Conservation (phyloP, 2,329 filamentous ascomycete genomes). For the Didymella lethalis region DNA sequence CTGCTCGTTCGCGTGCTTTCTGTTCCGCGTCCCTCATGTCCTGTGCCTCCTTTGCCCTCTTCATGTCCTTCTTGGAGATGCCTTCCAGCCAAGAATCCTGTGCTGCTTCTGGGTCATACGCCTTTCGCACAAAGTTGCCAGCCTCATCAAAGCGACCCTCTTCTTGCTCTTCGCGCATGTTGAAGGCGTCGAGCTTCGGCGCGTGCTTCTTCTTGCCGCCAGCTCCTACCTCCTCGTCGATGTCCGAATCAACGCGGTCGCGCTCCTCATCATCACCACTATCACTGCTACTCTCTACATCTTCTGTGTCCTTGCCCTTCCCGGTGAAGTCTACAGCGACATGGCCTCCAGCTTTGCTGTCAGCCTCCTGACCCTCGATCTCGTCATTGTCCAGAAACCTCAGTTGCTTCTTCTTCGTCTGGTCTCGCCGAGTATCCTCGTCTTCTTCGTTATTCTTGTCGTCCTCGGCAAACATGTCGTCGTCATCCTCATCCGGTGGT, state of each 20-base stretch:
- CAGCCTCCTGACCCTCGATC: constrained; percentile 81
- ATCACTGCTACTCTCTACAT: constrained; percentile 67
- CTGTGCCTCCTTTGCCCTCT: constrained; percentile 83
- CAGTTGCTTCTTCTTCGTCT: constrained; percentile 69
- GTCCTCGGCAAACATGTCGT: constrained; percentile 85
- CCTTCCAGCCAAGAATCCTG: constrained; percentile 95
- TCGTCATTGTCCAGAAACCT: constrained; percentile 67
- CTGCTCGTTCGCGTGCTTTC: constrained; percentile 72
- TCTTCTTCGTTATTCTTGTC: constrained; percentile 65
- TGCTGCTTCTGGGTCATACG: constrained; percentile 83
- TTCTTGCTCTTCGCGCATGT: constrained; percentile 87
- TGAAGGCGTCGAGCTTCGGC: constrained; percentile 94
- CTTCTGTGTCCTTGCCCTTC: constrained; percentile 58
- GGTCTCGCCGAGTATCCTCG: constrained; percentile 58
- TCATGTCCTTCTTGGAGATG: constrained; percentile 92
- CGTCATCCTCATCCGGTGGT: constrained; percentile 62
- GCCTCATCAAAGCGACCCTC: constrained; percentile 90
- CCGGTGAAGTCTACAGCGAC: constrained; percentile 66
- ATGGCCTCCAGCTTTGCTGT: constrained; percentile 76
- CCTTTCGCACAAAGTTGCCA: constrained; percentile 91
- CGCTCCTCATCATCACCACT: constrained; percentile 69
- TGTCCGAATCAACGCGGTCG: constrained; percentile 70
- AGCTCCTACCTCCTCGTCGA: constrained; percentile 89
- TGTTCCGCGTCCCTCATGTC: constrained; percentile 83
- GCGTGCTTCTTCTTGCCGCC: constrained; percentile 92